Percentiles rank a stretch among this genome's conserved stretches.
Conservation (phyloP, 805 yeast genomes). For the Candida lessepsii region DNA sequence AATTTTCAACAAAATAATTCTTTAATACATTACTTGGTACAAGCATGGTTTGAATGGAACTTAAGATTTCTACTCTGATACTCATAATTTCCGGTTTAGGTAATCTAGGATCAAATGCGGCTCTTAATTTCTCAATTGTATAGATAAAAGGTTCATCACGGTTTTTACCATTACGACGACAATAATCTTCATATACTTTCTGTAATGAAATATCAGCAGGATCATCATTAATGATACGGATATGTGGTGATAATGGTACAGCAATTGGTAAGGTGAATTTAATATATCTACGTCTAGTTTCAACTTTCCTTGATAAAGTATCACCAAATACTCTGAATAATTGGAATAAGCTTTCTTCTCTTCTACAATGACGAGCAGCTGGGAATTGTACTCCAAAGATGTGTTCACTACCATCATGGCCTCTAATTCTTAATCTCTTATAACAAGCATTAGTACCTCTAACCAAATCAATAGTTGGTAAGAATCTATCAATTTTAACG, state of each 20-base stretch:
- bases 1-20: conserved; percentile 69
- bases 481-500: conserved; percentile 86
- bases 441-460: conserved; percentile 90
- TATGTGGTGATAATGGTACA: conserved; percentile 91
- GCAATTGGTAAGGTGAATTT: conserved; percentile 87
- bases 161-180: conserved; percentile 66
- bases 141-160: conserved; percentile 90
- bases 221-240: conserved; percentile 85
- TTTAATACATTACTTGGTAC: conserved; percentile 83
- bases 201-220: conserved; percentile 73
- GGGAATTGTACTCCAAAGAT: conserved; percentile 97
- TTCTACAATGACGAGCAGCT: conserved; percentile 93
- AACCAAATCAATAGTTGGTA: conserved; percentile 83
- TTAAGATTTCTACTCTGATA: conserved; percentile 85
- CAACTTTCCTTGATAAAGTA: conserved; percentile 74
- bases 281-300: conserved; percentile 81
- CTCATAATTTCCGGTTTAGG: conserved; percentile 91
- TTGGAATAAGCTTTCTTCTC: conserved; percentile 94
- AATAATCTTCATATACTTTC: conserved; percentile 82
- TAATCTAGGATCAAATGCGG: conserved; percentile 88
- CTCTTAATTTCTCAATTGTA: conserved; percentile 79
- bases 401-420: conserved; percentile 89
- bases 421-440: conserved; percentile 84
- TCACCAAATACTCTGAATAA: conserved; percentile 86
- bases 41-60: conserved; percentile 82